Conservation (phyloP, 2,329 filamentous ascomycete genomes). For the Sarocladium brachiariae region DNA sequence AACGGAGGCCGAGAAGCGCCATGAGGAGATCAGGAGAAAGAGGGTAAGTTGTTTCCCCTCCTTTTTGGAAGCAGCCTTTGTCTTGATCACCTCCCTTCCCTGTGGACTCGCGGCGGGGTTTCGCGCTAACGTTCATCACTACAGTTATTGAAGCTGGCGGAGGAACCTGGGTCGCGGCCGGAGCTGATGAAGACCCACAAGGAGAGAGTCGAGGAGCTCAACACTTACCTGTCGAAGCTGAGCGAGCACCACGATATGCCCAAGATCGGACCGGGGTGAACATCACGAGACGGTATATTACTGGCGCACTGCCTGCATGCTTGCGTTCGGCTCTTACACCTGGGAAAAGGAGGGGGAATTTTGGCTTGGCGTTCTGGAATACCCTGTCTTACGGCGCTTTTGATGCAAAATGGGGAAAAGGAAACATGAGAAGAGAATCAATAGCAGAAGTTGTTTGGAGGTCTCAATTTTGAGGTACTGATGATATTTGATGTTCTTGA, state of each 20-base stretch:
- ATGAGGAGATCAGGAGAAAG: slow-evolving; percentile 76
- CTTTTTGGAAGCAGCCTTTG: no score
- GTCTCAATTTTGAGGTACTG: not conserved
- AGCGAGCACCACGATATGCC: slow-evolving; percentile 98
- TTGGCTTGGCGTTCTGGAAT: slow-evolving; percentile 6
- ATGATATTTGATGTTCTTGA: not conserved
- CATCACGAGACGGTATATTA: not conserved
- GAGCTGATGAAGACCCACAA: slow-evolving; percentile 96
- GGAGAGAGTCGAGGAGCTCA: slow-evolving; percentile 90
- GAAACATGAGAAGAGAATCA: no score
- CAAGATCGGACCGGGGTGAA: slow-evolving; percentile 55
- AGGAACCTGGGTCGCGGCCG: slow-evolving; percentile 47
- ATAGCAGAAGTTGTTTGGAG: no score
- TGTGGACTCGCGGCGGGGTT: no score
- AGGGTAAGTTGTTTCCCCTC: slow-evolving; percentile 62
- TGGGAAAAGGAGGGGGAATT: not conserved
- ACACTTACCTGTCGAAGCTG: slow-evolving; percentile 83
- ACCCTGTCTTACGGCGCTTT: not conserved
- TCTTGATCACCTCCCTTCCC: no score
- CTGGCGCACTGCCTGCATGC: not conserved
- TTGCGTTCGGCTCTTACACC: not conserved
- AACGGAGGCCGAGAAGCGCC: slow-evolving; percentile 75
- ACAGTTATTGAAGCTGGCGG: slow-evolving; percentile 73
- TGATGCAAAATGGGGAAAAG: not conserved
- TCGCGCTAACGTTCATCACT: no score